Evolutionary conservation across 2,329 filamentous ascomycete species (phyloP).

Genomic region (Paramyrothecium sp.): DNA sequence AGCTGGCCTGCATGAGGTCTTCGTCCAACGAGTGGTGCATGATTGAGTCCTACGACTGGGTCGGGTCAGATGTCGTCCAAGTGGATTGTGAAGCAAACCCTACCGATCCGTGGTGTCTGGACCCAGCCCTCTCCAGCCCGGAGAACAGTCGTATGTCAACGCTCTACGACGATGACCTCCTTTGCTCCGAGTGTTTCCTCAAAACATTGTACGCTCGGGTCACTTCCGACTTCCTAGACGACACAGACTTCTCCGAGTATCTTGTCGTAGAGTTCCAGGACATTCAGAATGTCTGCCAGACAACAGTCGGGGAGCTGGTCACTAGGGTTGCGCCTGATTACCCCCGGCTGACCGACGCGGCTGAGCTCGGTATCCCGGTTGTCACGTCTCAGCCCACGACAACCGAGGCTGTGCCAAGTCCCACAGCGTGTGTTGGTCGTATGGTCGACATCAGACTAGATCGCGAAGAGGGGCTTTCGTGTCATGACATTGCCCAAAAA

Average conservation of each 20-base stretch:
- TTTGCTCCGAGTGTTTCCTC: slow-evolving; percentile 9
- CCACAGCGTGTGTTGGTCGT: no score
- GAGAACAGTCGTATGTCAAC: slow-evolving; percentile 8
- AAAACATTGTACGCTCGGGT: neutral
- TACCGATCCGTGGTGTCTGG: slow-evolving; percentile 6
- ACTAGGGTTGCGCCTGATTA: neutral
- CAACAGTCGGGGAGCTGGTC: neutral
- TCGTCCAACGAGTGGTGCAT: slow-evolving; percentile 5
- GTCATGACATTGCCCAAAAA: no score
- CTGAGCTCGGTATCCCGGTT: no score
- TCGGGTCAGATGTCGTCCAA: slow-evolving; percentile 8
- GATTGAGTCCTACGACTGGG: slow-evolving; percentile 6
- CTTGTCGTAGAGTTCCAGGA: slow-evolving; percentile 5
- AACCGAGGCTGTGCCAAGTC: no score
- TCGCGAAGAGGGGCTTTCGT: no score
- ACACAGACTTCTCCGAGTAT: slow-evolving; percentile 3
- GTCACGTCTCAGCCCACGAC: no score
- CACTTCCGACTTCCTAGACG: neutral
- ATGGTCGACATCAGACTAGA: no score
- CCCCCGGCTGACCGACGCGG: neutral
- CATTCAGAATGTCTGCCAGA: neutral
- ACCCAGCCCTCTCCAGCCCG: slow-evolving; percentile 2
- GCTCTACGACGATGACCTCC: slow-evolving; percentile 8
- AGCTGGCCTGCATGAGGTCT: neutral
- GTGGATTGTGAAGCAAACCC: slow-evolving; percentile 8